Conservation (phyloP, 129 eudicot genomes). For the Tagetes patula region DNA sequence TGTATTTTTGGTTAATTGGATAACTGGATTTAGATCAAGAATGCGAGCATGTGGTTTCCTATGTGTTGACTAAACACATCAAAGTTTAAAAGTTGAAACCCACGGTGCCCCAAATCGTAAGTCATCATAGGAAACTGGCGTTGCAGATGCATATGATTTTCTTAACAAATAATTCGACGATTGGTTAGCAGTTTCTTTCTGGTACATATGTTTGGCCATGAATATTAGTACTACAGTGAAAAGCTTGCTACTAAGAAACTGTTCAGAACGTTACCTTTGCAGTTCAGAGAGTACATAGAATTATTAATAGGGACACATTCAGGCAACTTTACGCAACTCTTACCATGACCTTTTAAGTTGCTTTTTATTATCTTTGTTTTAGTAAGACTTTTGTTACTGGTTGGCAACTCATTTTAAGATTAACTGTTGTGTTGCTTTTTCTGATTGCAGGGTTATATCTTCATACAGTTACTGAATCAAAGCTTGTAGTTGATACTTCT, state of each 20-base stretch:
- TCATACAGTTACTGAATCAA: conserved; percentile 78
- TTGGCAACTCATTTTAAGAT: neutral
- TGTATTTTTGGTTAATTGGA: neutral
- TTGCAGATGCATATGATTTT: neutral
- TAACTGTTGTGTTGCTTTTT: conserved; percentile 16
- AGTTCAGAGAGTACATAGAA: neutral
- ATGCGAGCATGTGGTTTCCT: neutral
- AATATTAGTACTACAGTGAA: neutral
- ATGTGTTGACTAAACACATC: neutral
- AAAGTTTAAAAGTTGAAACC: neutral
- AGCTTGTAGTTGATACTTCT: conserved; percentile 94
- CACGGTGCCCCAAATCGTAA: neutral
- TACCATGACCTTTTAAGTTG: conserved; percentile 1
- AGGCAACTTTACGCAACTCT: neutral
- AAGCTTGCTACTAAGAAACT: conserved; percentile 18
- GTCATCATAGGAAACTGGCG: neutral
- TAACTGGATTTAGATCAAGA: neutral
- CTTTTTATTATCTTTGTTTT: neutral
- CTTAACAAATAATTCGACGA: neutral
- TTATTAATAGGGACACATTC: neutral
- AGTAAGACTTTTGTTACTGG: neutral
- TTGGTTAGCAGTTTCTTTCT: neutral
- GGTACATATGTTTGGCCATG: neutral
- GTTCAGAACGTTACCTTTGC: neutral
- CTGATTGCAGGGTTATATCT: conserved; percentile 75